phyloP scores from a whole-genome alignment of 2,329 filamentous ascomycete species.

The Scedosporium aurantiacum region DNA sequence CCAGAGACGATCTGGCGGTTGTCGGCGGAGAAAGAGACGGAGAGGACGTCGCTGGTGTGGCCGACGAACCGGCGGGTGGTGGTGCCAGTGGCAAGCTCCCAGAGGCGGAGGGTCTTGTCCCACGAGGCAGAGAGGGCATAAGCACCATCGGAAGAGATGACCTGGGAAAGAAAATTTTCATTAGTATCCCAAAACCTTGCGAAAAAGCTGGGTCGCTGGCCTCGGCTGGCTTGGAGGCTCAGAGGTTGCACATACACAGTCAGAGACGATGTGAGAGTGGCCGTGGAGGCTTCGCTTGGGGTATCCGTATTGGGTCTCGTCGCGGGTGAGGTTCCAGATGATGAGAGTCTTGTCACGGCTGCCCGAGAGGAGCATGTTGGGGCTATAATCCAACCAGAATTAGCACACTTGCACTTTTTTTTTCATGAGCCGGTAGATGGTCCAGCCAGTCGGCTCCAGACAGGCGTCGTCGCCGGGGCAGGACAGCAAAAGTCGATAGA shows the following conservation, averaged over 20 bases:
- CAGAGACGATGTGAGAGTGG: slow-evolving; percentile 99
- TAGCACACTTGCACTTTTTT: not conserved
- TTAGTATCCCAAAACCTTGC: not conserved
- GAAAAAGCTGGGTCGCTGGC: not conserved
- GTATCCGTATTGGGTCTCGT: slow-evolving; percentile 96
- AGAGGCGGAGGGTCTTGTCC: slow-evolving; percentile 99
- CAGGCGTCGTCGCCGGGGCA: too few relatives aligned
- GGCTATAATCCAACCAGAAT: slow-evolving; percentile 40
- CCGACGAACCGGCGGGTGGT: slow-evolving; percentile 98
- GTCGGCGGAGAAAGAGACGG: slow-evolving; percentile 99
- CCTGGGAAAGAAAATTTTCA: slow-evolving; percentile 44
- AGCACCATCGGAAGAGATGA: slow-evolving; percentile 98
- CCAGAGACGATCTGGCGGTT: slow-evolving; percentile 99
- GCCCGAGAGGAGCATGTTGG: slow-evolving; percentile 98
- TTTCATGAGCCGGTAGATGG: not conserved
- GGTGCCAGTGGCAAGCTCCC: slow-evolving; percentile 94
- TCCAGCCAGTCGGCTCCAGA: not conserved
- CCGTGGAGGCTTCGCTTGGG: slow-evolving; percentile 98
- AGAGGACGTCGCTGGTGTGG: slow-evolving; percentile 99
- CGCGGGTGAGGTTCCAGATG: slow-evolving; percentile 99
- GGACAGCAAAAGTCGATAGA: slow-evolving; percentile 1
- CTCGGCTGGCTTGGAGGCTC: not conserved
- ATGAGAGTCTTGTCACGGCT: slow-evolving; percentile 98
- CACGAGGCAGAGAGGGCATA: slow-evolving; percentile 98
- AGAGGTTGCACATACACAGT: slow-evolving; percentile 69